Evolutionary conservation across 257 asterid species (phyloP).

Genomic region (Solanum paucissectum): DNA sequence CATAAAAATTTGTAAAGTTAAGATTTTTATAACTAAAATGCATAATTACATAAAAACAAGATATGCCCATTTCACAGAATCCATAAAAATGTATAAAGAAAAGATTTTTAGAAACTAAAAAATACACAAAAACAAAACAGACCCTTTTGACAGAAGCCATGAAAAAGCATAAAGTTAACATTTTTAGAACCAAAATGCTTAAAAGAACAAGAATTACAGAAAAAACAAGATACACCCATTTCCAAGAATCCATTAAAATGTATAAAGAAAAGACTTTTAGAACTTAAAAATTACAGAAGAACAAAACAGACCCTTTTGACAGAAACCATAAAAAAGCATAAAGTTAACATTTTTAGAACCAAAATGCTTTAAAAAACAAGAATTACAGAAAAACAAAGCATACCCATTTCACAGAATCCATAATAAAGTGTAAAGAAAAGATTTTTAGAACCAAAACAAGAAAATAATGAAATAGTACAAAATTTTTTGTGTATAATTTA

Average conservation of each 20-base stretch:
- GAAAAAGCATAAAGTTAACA: not conserved
- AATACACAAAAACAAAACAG: not conserved
- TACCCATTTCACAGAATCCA: not conserved
- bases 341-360: not conserved
- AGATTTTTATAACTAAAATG: not conserved
- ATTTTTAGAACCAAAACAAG: not conserved
- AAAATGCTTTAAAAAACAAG: not conserved
- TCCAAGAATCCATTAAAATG: not conserved
- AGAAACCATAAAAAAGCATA: not conserved
- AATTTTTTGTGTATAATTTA: not conserved
- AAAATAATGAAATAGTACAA: not conserved
- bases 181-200: not conserved
- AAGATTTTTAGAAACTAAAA: not conserved
- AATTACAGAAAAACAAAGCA: not conserved
- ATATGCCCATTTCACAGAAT: not conserved
- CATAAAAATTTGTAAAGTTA: not conserved
- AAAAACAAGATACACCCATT: not conserved
- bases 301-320: not conserved
- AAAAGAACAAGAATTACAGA: not conserved
- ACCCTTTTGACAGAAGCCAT: not conserved
- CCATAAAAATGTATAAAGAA: not conserved
- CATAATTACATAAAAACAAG: not conserved
- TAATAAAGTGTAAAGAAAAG: not conserved
- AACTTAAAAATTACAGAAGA: not conserved
- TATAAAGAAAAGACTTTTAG: not conserved